Percentiles rank a stretch among this genome's conserved stretches.
These are phyloP conservation scores for Papilionanthe hybrid DNA, from an alignment of 116 monocot genomes.

Conservation along the genomic window DNA sequence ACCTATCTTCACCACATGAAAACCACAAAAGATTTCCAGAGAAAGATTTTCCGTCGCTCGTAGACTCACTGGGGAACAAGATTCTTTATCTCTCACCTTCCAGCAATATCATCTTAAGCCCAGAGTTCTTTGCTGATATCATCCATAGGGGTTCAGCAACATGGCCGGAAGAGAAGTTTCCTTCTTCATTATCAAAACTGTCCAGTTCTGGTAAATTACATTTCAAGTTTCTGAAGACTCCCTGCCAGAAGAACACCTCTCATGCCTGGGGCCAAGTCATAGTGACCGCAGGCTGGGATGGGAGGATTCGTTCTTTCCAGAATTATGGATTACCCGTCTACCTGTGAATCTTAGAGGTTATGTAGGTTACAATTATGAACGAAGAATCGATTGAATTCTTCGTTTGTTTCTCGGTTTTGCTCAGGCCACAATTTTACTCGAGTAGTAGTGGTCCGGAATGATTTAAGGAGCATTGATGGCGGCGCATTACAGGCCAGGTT, in stretches of 20 bases:
- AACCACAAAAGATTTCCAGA: background rate
- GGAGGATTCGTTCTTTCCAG: conserved; percentile 42
- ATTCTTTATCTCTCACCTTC: conserved; percentile 13
- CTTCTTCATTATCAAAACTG: conserved; percentile 15
- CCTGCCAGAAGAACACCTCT: conserved; percentile 33
- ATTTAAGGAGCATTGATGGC: background rate
- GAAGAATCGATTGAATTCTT: background rate
- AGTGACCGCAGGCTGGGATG: conserved; percentile 52
- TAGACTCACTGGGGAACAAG: conserved; percentile 6
- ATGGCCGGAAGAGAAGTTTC: conserved; percentile 96
- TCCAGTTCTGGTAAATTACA: conserved; percentile 27
- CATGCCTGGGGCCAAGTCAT: conserved; percentile 77
- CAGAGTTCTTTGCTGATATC: conserved; percentile 38
- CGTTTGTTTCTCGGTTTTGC: too few species aligned
- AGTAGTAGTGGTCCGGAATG: background rate
- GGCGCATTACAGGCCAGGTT: background rate
- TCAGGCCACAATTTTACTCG: background rate
- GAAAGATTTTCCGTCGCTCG: background rate
- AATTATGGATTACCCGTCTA: conserved; percentile 54
- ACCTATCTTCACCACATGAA: background rate
- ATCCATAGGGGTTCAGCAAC: conserved; percentile 57
- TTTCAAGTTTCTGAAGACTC: conserved; percentile 43
- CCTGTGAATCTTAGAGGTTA: conserved; percentile 19
- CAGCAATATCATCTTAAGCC: conserved; percentile 32
- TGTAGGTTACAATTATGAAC: background rate